Conservation (phyloP, 176 grass and related monocot species). For the Oryza glaberrima region DNA sequence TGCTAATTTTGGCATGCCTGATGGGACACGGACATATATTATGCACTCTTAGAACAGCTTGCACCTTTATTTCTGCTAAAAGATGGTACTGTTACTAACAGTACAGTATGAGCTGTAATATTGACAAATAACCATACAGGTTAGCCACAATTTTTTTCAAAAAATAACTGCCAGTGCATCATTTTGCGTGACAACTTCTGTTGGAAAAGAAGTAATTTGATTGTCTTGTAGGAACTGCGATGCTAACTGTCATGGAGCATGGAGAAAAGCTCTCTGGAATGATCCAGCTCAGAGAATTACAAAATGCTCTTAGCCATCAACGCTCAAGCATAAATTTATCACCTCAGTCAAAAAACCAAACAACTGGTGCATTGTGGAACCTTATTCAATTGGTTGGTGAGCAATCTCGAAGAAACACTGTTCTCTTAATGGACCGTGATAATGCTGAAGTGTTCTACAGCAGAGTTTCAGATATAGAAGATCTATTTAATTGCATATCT, state of each 20-base stretch:
- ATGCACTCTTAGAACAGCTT: constrained; percentile 3
- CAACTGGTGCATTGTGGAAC: constrained; percentile 77
- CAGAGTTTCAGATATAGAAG: constrained; percentile 91
- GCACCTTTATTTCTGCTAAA: constrained; percentile 13
- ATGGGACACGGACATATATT: neutral
- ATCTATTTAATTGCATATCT: constrained; percentile 85
- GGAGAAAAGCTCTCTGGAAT: constrained; percentile 95
- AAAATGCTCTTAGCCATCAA: constrained; percentile 72
- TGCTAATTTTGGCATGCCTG: neutral
- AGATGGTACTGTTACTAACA: neutral
- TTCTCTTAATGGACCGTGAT: constrained; percentile 97
- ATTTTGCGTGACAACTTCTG: constrained; percentile 20
- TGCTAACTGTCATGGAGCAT: constrained; percentile 94
- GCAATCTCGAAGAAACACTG: constrained; percentile 88
- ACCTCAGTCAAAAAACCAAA: constrained; percentile 55
- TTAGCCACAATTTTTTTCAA: neutral
- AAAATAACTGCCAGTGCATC: neutral
- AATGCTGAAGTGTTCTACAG: constrained; percentile 99
- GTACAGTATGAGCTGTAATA: neutral
- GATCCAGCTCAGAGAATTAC: constrained; percentile 89
- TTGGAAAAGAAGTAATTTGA: constrained; percentile 6
- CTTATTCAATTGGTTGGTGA: constrained; percentile 97
- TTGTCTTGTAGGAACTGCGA: constrained; percentile 64
- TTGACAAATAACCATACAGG: neutral
- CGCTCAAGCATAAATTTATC: constrained; percentile 45